These are phyloP conservation scores for Umbelopsis sp. DNA, from an alignment of 192 early-diverging fungal genomes.

Conservation along the genomic window DNA sequence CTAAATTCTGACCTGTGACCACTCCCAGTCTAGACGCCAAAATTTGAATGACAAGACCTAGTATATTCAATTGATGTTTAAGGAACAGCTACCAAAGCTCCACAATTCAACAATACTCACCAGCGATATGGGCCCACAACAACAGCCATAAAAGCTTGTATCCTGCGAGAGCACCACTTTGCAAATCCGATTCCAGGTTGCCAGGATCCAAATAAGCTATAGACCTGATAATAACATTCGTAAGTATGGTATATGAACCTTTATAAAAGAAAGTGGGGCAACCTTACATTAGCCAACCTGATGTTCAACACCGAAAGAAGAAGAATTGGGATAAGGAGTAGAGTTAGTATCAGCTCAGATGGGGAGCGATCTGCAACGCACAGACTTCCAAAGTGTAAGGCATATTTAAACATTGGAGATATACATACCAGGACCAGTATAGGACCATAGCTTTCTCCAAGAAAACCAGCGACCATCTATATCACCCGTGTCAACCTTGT, in stretches of 20 bases:
- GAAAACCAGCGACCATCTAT: slow-evolving; percentile 43
- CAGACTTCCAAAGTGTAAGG: too few species aligned
- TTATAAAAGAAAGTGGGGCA: not conserved
- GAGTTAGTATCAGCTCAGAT: too few species aligned
- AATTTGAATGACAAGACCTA: slow-evolving; percentile 61
- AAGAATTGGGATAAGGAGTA: too few species aligned
- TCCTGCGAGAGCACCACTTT: slow-evolving; percentile 67
- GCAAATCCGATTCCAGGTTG: slow-evolving; percentile 72
- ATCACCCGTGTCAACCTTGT: slow-evolving; percentile 30
- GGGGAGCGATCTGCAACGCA: too few species aligned
- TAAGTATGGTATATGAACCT: not conserved
- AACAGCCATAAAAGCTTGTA: slow-evolving; percentile 70
- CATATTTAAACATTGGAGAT: not conserved
- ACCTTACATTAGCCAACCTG: slow-evolving; percentile 40
- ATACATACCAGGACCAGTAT: slow-evolving; percentile 63
- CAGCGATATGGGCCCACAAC: slow-evolving; percentile 64
- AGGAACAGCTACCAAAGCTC: too few species aligned
- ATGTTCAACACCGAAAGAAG: too few species aligned
- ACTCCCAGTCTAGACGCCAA: slow-evolving; percentile 65
- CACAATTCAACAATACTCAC: slow-evolving; percentile 7
- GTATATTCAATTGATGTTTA: not conserved
- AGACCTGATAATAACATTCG: slow-evolving; percentile 32
- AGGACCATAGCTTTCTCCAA: slow-evolving; percentile 62
- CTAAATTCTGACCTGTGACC: slow-evolving; percentile 66
- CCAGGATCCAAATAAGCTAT: slow-evolving; percentile 76